Evolutionary conservation across 805 yeast genomes (phyloP).

Genomic region (Candida khao-thaluensis): DNA sequence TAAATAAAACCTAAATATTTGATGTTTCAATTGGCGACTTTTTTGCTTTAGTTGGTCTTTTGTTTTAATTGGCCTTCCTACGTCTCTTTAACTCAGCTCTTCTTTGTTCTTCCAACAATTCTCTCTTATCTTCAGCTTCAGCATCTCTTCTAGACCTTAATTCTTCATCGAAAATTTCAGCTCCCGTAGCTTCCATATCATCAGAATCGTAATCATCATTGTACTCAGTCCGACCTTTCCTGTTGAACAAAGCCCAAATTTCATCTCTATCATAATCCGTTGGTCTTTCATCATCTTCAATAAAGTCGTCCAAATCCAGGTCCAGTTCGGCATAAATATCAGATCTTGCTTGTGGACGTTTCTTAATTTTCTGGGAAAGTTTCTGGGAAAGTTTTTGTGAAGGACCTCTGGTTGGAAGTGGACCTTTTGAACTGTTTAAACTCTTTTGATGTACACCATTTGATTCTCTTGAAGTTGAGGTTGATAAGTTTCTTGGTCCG

Average conservation of each 20-base stretch:
- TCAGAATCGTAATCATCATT: constrained; percentile 46
- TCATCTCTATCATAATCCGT: constrained; percentile 70
- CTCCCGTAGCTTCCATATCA: constrained; percentile 95
- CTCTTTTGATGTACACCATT: neutral
- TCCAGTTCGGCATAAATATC: constrained; percentile 9
- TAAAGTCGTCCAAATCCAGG: constrained; percentile 43
- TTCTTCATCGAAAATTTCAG: constrained; percentile 85
- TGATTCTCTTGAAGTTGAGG: neutral
- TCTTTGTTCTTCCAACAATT: constrained; percentile 57
- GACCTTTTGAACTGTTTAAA: constrained; percentile 16
- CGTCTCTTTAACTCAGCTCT: constrained; percentile 30
- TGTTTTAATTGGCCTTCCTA: no score
- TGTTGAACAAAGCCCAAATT: constrained; percentile 83
- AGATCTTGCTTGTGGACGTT: constrained; percentile 8
- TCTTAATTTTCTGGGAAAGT: constrained; percentile 27
- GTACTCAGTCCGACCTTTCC: constrained; percentile 53
- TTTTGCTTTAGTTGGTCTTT: no score
- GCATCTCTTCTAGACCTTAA: constrained; percentile 66
- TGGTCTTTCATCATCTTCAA: constrained; percentile 52
- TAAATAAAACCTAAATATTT: no score
- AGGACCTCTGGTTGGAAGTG: constrained; percentile 55
- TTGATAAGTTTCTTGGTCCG: no score
- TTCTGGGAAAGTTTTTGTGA: constrained; percentile 52
- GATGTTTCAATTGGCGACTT: no score
- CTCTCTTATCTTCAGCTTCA: constrained; percentile 70